Percentiles rank a stretch among this genome's conserved stretches.
Conservation (phyloP, 805 yeast species). For the Metschnikowia similis region DNA sequence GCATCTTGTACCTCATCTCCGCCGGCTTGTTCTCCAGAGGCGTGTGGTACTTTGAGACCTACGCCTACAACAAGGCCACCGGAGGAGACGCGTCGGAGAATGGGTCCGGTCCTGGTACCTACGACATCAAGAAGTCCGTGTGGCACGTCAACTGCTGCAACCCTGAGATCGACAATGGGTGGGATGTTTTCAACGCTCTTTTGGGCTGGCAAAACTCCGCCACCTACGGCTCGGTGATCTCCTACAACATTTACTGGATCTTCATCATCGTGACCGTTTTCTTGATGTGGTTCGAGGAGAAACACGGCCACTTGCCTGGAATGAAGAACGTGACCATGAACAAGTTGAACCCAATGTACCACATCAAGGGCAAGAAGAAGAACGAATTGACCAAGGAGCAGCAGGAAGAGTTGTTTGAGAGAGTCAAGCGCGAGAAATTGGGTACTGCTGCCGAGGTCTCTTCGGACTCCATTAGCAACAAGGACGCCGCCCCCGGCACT, state of each 20-base stretch:
- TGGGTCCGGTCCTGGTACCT: conserved; percentile 94
- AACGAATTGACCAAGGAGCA: conserved; percentile 49
- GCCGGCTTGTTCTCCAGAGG: conserved; percentile 96
- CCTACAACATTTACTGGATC: conserved; percentile 88
- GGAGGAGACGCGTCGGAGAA: conserved; percentile 95
- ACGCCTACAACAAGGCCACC: conserved; percentile 56
- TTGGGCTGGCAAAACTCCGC: conserved; percentile 98
- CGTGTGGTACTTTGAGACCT: conserved; percentile 80
- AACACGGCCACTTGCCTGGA: conserved; percentile 73
- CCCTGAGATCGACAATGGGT: conserved; percentile 87
- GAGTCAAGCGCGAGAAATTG: conserved; percentile 21
- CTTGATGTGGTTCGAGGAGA: conserved; percentile 80
- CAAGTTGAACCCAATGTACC: conserved; percentile 68
- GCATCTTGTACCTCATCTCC: conserved; percentile 80
- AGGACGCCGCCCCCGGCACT: background rate
- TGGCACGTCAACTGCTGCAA: conserved; percentile 98
- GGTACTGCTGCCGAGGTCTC: conserved; percentile 6
- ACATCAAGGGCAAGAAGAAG: conserved; percentile 65
- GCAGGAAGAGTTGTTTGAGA: conserved; percentile 47
- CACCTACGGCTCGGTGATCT: conserved; percentile 82
- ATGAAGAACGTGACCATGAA: conserved; percentile 39
- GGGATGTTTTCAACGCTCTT: conserved; percentile 94
- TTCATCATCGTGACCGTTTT: conserved; percentile 48
- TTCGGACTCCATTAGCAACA: conserved; percentile 8
- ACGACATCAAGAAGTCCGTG: conserved; percentile 70